Conservation (phyloP, 2,329 filamentous ascomycete genomes). For the Aschersonia sp. region DNA sequence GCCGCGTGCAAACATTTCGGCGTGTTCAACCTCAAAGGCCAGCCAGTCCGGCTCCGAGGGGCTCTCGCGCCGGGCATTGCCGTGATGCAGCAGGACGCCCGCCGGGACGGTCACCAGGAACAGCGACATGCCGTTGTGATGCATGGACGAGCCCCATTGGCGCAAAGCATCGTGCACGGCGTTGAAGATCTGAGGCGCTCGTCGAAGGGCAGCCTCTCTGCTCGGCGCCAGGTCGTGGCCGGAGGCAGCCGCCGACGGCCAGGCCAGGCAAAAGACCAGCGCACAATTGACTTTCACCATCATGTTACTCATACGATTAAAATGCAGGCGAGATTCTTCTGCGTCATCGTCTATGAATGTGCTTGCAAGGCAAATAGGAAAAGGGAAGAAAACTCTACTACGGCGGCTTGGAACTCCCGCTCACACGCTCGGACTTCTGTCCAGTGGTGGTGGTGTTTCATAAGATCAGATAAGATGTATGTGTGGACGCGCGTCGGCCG, state of each 20-base stretch:
- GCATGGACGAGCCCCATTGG: slow-evolving; percentile 45
- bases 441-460: too few relatives aligned
- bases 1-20: slow-evolving; percentile 34
- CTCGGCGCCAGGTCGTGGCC: not conserved
- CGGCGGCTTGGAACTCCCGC: too few relatives aligned
- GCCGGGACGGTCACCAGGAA: slow-evolving; percentile 40
- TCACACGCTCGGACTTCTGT: too few relatives aligned
- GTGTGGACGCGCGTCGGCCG: too few relatives aligned
- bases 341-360: too few relatives aligned
- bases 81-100: slow-evolving; percentile 43
- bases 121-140: slow-evolving; percentile 50
- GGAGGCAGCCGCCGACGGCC: not conserved
- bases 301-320: not conserved
- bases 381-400: too few relatives aligned
- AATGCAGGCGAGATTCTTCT: too few relatives aligned
- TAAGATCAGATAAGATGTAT: too few relatives aligned
- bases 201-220: not conserved
- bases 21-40: slow-evolving; percentile 49
- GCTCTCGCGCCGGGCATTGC: slow-evolving; percentile 22
- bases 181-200: slow-evolving; percentile 43
- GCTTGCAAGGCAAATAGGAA: too few relatives aligned
- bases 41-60: slow-evolving; percentile 42
- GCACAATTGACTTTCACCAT: not conserved
- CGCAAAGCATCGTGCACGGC: slow-evolving; percentile 44
- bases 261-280: not conserved